phyloP scores from a whole-genome alignment of 1,284 basidiomycete species.

The Ceratobasidium sp. region DNA sequence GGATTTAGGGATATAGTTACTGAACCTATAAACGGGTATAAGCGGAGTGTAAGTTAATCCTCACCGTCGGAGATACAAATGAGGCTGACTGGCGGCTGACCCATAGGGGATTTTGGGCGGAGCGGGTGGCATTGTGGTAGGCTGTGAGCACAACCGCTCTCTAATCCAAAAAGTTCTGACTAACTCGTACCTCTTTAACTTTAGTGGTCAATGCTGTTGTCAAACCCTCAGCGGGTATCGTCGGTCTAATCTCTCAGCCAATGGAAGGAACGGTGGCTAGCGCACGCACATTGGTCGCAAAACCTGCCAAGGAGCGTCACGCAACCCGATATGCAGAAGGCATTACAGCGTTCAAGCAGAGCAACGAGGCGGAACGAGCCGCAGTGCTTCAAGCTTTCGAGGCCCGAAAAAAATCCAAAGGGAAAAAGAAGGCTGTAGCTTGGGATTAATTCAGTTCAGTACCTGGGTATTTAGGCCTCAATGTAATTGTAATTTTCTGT shows the following conservation, averaged over 20 bases:
- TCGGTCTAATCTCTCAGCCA: slow-evolving; percentile 55
- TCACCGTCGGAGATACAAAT: not conserved
- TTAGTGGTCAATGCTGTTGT: slow-evolving; percentile 10
- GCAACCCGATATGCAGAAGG: slow-evolving; percentile 53
- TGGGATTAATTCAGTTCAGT: too few relatives aligned
- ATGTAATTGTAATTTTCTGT: too few relatives aligned
- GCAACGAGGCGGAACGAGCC: slow-evolving; percentile 49
- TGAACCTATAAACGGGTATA: slow-evolving; percentile 54
- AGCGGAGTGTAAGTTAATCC: slow-evolving; percentile 47
- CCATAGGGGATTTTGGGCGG: slow-evolving; percentile 52
- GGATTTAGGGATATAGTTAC: slow-evolving; percentile 60
- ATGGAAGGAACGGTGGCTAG: slow-evolving; percentile 54
- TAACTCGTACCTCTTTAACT: not conserved
- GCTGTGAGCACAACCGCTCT: slow-evolving; percentile 51
- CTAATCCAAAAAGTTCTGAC: not conserved
- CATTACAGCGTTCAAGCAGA: slow-evolving; percentile 48
- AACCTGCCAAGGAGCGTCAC: slow-evolving; percentile 50
- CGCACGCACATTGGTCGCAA: slow-evolving; percentile 47
- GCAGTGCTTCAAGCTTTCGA: slow-evolving; percentile 53
- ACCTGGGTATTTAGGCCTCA: too few relatives aligned
- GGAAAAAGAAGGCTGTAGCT: slow-evolving; percentile 46
- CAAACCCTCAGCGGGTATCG: slow-evolving; percentile 47
- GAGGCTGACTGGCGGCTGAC: not conserved
- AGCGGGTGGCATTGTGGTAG: slow-evolving; percentile 57
- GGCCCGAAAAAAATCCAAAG: slow-evolving; percentile 48